Evolutionary conservation across 83 land plant genomes (phyloP), one percentile per base, ranked within the genome.

Genomic region (Picea engelmannii): DNA sequence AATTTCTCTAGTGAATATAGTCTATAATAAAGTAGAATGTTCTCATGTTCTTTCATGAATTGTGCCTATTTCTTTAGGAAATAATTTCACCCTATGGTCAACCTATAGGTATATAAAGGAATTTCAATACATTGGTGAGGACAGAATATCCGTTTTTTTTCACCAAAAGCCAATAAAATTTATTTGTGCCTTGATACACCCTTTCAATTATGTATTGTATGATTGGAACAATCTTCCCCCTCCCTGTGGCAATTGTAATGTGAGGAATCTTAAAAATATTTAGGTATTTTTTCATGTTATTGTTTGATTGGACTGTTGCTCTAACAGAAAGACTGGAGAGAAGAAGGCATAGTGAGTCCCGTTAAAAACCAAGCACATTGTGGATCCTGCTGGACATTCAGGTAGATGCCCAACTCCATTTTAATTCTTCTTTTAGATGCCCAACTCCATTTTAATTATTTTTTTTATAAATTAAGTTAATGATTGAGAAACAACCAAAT

Each of bases 371-470:
- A 97, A 80, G 93, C 91, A 6, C 76, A 76, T 65, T 97, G 99
- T 87, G 99, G 99, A 80, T 97, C 99, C 47, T 97, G 99, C 91
- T 97, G 99, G 99, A 95, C 99, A 23, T 97, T 97, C 88, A 97
- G 99, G 99, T 96, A 63, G 61, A 35, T n/a, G 59, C 59, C 13
- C 59, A 55, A 52, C 61, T 59, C 27, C 35, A 82, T 65, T 6
- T 42, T 65, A 49, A 12, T 59, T 13, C 76, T 62, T 18, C 38
- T 35, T 35, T 35, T 96, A 63, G 61, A 35, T n/a, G 59, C 59
- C 13, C 59, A 55, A 52, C 61, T 59, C 27, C 35, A 82, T 65
- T 6, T 42, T 59, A 31, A 12, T 59, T 35, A 0, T 27, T 13
- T 67, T 62, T 60, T 5, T 2, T 71, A 15, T 65, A 21, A 44